Evolutionary conservation across 768 basidiomycete species (phyloP), one percentile per base, ranked within the genome.

Genomic region (Megacollybia marginata): DNA sequence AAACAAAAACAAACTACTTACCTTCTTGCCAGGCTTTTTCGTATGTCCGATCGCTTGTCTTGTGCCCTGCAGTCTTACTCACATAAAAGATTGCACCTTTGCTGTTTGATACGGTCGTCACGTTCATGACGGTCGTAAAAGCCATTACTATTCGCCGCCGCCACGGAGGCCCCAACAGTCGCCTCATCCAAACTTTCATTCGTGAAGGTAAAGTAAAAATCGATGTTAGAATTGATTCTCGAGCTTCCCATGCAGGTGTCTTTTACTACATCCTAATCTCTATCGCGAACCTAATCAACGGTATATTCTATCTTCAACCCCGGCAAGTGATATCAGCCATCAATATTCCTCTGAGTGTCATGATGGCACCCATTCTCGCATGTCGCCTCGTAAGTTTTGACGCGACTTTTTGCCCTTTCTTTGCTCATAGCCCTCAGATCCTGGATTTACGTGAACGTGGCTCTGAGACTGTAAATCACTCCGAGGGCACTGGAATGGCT

Each of bases 301-400:
- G 88, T 40, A 83, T 89, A 33, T 89, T 89, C 62, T 90, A 89
- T 63, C 75, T 90, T n/a, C 88, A 89, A 85, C 87, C 86, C 46
- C 85, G 83, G 50, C 86, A 88, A 65, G 83, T 78, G 18, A 88
- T 89, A 55, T 88, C 87, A 19, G 88, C 88, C 15, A 82, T 90
- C 59, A 87, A 87, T 57, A 90, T 90, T 56, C 88, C 88, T 9
- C 70, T 90, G 56, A 88, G 87, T 57, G 85, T 90, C 15, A 88
- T 90, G 86, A 74, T 91, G 59, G 83, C 80, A 15, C 86, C 88
- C 19, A 67, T 91, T 33, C 76, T 91, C 42, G 88, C 88, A 5
- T 89, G 87, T 62, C 82, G 88, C 51, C 73, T 91, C 35, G 84
- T 85, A 55, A 53, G 76, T 52, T 20, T 32, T 48, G 38, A 33